These are phyloP conservation scores for Elaeis guineensis DNA, from an alignment of 176 grass and related monocot genomes.

Conservation along the genomic window DNA sequence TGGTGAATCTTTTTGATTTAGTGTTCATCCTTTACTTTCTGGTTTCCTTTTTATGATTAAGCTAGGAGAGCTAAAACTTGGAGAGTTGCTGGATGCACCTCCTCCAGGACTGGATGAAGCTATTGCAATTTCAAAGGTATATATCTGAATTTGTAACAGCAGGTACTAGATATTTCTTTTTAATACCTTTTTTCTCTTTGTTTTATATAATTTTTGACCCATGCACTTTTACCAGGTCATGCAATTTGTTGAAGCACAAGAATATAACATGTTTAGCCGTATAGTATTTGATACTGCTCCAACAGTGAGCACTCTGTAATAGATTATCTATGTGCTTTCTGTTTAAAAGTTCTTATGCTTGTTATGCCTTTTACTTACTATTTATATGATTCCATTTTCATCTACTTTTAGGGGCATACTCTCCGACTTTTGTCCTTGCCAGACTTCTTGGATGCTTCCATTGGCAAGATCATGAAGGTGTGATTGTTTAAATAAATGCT, in stretches of 20 bases:
- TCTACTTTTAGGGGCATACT: constrained; percentile 69
- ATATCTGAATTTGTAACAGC: constrained; percentile 9
- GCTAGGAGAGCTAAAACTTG: constrained; percentile 92
- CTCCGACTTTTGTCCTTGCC: constrained; percentile 90
- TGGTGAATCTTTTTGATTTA: no score
- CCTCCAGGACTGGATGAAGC: constrained; percentile 96
- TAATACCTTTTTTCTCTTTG: neutral
- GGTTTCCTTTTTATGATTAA: constrained; percentile 30
- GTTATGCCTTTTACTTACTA: constrained; percentile 4
- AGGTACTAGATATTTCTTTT: neutral
- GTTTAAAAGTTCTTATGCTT: constrained; percentile 6
- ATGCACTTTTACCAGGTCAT: constrained; percentile 55
- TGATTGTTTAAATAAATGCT: neutral
- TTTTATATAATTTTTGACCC: constrained; percentile 10
- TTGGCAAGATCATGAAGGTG: constrained; percentile 96
- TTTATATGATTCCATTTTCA: no score
- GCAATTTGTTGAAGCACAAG: constrained; percentile 87
- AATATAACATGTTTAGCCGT: constrained; percentile 89
- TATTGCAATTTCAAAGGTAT: constrained; percentile 92
- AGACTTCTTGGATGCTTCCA: constrained; percentile 96
- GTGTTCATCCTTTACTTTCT: neutral
- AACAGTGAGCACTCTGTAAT: constrained; percentile 43
- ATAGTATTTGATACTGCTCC: constrained; percentile 96
- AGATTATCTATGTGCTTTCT: neutral
- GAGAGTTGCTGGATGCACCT: constrained; percentile 77